Conservation (phyloP, 2,329 filamentous ascomycete species). For the Colletotrichum theobromicola region DNA sequence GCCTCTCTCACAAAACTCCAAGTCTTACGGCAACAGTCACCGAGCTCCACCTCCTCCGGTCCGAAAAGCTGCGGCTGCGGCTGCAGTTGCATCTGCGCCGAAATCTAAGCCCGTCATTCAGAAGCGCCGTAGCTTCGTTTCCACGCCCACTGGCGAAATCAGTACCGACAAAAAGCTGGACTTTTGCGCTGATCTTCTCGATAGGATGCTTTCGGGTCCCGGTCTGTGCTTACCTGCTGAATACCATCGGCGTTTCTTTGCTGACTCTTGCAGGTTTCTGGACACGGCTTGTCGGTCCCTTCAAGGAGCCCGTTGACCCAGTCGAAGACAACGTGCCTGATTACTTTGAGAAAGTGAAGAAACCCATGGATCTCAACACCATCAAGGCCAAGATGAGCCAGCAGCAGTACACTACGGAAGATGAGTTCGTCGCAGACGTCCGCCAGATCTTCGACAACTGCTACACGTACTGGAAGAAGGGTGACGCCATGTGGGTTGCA, state of each 20-base stretch:
- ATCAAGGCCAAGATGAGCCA: conserved; percentile 66
- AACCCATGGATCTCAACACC: conserved; percentile 66
- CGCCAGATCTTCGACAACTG: conserved; percentile 69
- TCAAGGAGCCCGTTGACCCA: conserved; percentile 65
- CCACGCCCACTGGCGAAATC: conserved; percentile 25
- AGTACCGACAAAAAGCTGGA: conserved; percentile 47
- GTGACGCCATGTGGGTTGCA: conserved; percentile 58
- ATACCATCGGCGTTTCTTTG: background rate
- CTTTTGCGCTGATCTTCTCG: conserved; percentile 63
- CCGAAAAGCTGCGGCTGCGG: conserved; percentile 27
- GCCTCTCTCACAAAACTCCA: conserved; percentile 22
- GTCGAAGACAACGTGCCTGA: conserved; percentile 62
- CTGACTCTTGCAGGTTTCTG: conserved; percentile 58
- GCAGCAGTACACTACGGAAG: conserved; percentile 53
- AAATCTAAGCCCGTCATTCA: conserved; percentile 34
- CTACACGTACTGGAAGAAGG: conserved; percentile 66
- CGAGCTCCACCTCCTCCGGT: conserved; percentile 25
- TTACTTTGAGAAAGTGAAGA: conserved; percentile 65
- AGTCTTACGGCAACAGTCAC: background rate
- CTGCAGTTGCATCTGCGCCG: conserved; percentile 24
- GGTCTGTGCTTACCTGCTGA: conserved; percentile 40
- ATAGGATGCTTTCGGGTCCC: conserved; percentile 66
- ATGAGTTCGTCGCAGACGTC: conserved; percentile 62
- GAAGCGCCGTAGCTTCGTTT: conserved; percentile 38
- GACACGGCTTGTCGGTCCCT: conserved; percentile 69